Evolutionary conservation across 1,284 basidiomycete genomes (phyloP).

Genomic region (Ustilago bromivora): DNA sequence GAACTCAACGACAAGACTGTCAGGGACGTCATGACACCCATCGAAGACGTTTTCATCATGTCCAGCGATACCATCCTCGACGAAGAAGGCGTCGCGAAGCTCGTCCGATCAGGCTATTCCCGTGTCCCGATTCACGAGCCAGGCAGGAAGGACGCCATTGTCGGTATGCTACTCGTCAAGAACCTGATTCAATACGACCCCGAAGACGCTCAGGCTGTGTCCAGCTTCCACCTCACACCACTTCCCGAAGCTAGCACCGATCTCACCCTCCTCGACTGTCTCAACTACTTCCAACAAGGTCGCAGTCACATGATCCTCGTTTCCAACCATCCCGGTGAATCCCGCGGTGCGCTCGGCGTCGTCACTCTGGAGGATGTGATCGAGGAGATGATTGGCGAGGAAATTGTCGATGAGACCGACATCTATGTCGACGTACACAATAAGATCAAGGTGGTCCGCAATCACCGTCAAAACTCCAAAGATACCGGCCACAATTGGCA

Average conservation of each 20-base stretch:
- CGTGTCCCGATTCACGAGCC: conserved; percentile 91
- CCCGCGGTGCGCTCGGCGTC: conserved; percentile 77
- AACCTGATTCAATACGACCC: conserved; percentile 92
- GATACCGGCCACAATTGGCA: conserved; percentile 57
- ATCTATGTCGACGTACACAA: conserved; percentile 67
- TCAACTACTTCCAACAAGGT: conserved; percentile 81
- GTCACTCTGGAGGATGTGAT: conserved; percentile 73
- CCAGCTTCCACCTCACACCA: conserved; percentile 73
- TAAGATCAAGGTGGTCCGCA: conserved; percentile 62
- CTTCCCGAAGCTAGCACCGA: conserved; percentile 88
- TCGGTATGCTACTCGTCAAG: conserved; percentile 81
- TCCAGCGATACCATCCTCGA: conserved; percentile 83
- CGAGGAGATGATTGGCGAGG: conserved; percentile 74
- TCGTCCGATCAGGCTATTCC: conserved; percentile 79
- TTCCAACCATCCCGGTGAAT: conserved; percentile 81
- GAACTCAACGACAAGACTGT: conserved; percentile 75
- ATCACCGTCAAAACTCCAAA: conserved; percentile 25
- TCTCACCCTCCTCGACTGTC: conserved; percentile 75
- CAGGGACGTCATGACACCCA: conserved; percentile 75
- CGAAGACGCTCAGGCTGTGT: conserved; percentile 80
- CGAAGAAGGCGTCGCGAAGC: conserved; percentile 79
- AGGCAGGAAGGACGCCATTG: conserved; percentile 80
- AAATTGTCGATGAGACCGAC: conserved; percentile 69
- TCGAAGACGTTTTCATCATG: conserved; percentile 82
- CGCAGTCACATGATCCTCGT: conserved; percentile 91